These are phyloP conservation scores for Rhodotorula sp. DNA, from an alignment of 1,284 basidiomycete species.

Conservation along the genomic window DNA sequence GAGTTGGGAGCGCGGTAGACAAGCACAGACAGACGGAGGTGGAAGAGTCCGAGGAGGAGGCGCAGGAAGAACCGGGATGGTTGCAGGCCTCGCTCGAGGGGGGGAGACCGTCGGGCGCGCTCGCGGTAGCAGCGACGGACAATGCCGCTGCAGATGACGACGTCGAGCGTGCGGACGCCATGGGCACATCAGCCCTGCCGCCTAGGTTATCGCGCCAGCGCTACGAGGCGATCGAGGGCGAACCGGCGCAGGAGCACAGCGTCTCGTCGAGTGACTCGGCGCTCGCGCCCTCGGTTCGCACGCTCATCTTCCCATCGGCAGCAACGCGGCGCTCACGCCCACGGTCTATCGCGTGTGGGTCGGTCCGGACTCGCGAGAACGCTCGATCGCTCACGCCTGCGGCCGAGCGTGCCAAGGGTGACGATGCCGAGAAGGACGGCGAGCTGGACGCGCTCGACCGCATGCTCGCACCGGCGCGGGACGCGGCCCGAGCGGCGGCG, in stretches of 20 bases:
- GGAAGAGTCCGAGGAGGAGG: neutral
- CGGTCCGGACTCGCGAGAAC: neutral
- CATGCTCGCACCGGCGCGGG: neutral
- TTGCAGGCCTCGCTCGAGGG: neutral
- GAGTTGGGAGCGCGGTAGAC: no score
- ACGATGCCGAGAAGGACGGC: neutral
- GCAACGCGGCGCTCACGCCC: neutral
- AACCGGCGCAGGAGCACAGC: neutral
- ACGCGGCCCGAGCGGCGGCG: neutral
- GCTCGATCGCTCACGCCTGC: neutral
- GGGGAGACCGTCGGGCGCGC: neutral
- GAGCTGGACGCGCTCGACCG: slow-evolving; percentile 4
- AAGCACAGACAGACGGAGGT: neutral
- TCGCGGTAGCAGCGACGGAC: neutral
- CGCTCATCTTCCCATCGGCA: slow-evolving; percentile 2
- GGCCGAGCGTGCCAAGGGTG: neutral
- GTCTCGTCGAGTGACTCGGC: neutral
- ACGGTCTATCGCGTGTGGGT: neutral
- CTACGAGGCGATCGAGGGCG: slow-evolving; percentile 6
- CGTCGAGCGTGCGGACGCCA: no score
- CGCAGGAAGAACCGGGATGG: neutral
- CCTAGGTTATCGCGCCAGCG: neutral
- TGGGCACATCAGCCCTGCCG: no score
- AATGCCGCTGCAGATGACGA: neutral
- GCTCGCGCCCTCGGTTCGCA: neutral